Conservation (phyloP, 2,329 filamentous ascomycete genomes). For the Apiospora kogelbergensis region DNA sequence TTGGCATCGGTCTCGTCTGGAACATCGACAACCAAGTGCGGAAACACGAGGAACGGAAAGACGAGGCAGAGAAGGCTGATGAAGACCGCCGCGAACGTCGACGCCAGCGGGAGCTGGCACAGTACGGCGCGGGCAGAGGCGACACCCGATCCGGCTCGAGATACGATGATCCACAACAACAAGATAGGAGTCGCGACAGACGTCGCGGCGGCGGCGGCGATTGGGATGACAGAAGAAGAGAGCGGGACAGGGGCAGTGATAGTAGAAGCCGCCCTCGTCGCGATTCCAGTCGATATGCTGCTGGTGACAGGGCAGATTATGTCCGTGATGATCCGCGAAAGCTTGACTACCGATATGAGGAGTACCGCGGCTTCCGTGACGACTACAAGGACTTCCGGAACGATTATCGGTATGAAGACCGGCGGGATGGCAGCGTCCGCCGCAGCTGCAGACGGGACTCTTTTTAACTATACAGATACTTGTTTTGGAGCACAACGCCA, state of each 20-base stretch:
- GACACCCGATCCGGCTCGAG: background rate
- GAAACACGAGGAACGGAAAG: slow-evolving; percentile 32
- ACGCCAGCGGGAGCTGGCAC: slow-evolving; percentile 16
- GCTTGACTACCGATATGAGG: slow-evolving; percentile 8
- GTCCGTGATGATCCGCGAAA: background rate
- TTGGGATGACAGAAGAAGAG: background rate
- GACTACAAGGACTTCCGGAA: slow-evolving; percentile 17
- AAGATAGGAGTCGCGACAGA: background rate
- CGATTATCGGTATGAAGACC: slow-evolving; percentile 18
- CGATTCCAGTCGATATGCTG: slow-evolving; percentile 1
- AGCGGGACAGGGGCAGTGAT: background rate
- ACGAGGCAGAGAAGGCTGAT: slow-evolving; percentile 24
- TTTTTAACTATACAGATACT: slow-evolving; percentile 12
- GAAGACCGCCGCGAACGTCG: slow-evolving; percentile 21
- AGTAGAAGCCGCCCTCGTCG: slow-evolving; percentile 8
- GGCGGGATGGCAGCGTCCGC: slow-evolving; percentile 13
- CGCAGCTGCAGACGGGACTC: slow-evolving; percentile 27
- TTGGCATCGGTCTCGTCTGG: slow-evolving; percentile 39
- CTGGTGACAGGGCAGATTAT: background rate
- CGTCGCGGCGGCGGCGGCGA: background rate
- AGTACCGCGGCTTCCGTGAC: slow-evolving; percentile 17
- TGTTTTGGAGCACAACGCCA: background rate
- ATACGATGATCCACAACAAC: background rate
- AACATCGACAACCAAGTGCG: slow-evolving; percentile 40
- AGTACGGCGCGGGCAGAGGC: slow-evolving; percentile 8